phyloP scores from a whole-genome alignment of 768 basidiomycete genomes.

The Pleurotus citrinopileatus region DNA sequence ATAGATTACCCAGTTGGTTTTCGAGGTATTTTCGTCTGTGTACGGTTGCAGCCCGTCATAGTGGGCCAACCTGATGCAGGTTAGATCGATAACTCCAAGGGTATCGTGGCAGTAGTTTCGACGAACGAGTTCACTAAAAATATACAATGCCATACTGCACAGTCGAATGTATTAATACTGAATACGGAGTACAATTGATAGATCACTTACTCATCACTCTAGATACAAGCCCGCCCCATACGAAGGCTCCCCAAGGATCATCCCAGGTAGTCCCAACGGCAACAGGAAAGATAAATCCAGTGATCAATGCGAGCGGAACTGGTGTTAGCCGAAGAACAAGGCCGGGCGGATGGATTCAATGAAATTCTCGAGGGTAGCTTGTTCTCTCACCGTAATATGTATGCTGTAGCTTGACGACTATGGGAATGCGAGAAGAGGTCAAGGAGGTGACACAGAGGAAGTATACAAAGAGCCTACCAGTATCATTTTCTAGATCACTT shows the following conservation, averaged over 20 bases:
- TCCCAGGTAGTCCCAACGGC: slow-evolving; percentile 52
- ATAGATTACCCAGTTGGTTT: slow-evolving; percentile 63
- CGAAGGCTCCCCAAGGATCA: slow-evolving; percentile 60
- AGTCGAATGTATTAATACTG: not conserved
- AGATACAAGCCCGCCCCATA: slow-evolving; percentile 70
- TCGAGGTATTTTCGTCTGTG: slow-evolving; percentile 75
- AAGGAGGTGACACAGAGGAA: not conserved
- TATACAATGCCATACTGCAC: slow-evolving; percentile 67
- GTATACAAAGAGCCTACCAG: slow-evolving; percentile 45
- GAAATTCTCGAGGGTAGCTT: not conserved
- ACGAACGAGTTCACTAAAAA: slow-evolving; percentile 71
- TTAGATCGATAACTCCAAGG: not conserved
- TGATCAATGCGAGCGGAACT: slow-evolving; percentile 61
- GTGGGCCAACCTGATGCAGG: slow-evolving; percentile 57
- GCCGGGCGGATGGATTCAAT: not conserved
- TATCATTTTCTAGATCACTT: slow-evolving; percentile 66
- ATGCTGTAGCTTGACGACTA: slow-evolving; percentile 73
- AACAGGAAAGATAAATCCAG: slow-evolving; percentile 59
- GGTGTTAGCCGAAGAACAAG: not conserved
- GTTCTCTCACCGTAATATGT: slow-evolving; percentile 52
- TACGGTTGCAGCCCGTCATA: slow-evolving; percentile 82
- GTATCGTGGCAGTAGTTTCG: not conserved
- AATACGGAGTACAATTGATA: not conserved
- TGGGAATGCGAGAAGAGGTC: not conserved
- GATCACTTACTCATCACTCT: slow-evolving; percentile 54